A percentile compares a stretch with the other conserved stretches of the same genome.
Evolutionary conservation across 208 protist species (phyloP).

Genomic region (Porcisia hertigi): DNA sequence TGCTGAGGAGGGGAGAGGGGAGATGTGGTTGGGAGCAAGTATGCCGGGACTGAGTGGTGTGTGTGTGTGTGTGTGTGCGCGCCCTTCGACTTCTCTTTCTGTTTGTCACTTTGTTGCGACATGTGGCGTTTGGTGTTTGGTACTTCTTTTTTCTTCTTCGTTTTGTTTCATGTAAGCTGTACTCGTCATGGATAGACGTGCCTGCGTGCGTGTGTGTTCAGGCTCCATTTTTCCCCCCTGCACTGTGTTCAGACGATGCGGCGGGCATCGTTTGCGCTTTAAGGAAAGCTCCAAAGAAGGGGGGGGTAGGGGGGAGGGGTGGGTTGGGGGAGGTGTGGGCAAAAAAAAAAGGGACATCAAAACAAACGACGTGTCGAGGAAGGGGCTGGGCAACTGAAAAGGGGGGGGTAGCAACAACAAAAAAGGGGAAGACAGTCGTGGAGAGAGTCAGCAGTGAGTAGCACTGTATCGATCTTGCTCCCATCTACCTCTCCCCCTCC

Average conservation of each 20-base stretch:
- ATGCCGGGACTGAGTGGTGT: neutral
- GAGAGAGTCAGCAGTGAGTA: neutral
- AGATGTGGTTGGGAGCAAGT: no score
- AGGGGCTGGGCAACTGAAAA: neutral
- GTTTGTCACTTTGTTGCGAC: conserved; percentile 2
- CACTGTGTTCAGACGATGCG: no score
- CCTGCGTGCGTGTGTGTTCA: neutral
- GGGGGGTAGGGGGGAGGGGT: no score
- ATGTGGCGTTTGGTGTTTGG: neutral
- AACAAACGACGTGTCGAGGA: no score
- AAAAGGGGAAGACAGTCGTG: neutral
- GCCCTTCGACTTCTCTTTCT: conserved; percentile 4
- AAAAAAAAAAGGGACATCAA: no score
- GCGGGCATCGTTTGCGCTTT: no score
- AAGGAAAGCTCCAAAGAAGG: no score
- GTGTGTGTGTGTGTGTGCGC: neutral
- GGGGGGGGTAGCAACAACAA: neutral
- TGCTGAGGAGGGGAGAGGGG: no score
- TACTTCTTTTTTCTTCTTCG: neutral
- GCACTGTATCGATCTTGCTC: neutral
- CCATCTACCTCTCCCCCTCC: neutral
- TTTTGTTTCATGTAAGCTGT: neutral
- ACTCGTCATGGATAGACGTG: neutral
- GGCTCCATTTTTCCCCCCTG: no score
- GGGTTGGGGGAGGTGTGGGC: no score